A percentile compares a stretch with the other conserved stretches of the same genome.
These are phyloP conservation scores for Boletus sp. DNA, from an alignment of 768 basidiomycete species.

Conservation along the genomic window DNA sequence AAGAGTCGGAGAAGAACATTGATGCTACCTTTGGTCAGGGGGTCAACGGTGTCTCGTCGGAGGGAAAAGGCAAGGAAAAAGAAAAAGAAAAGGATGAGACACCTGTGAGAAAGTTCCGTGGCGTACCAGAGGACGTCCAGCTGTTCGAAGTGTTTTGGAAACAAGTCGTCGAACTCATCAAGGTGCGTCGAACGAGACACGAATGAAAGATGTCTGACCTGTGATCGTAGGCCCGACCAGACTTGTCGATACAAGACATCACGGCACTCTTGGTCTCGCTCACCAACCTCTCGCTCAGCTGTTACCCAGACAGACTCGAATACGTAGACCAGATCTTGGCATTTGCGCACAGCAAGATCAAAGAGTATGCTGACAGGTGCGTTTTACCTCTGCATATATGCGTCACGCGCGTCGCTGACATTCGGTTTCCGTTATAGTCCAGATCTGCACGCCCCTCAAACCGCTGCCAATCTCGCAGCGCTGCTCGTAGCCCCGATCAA, in stretches of 20 bases:
- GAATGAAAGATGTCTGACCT: not conserved
- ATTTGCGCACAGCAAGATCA: conserved; percentile 84
- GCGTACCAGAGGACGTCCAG: conserved; percentile 92
- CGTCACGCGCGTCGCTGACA: conserved; percentile 35
- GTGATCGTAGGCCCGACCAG: conserved; percentile 79
- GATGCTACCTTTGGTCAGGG: not conserved
- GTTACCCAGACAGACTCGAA: conserved; percentile 95
- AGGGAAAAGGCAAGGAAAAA: conserved; percentile 51
- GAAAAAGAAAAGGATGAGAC: conserved; percentile 60
- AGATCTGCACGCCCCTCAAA: conserved; percentile 85
- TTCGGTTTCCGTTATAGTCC: conserved; percentile 45
- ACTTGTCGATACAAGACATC: conserved; percentile 95
- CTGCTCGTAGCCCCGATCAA: conserved; percentile 93
- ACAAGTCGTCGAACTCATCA: conserved; percentile 94
- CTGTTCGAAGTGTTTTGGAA: conserved; percentile 99
- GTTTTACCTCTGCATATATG: not conserved
- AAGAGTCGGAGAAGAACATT: conserved; percentile 21
- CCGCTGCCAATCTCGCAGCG: conserved; percentile 85
- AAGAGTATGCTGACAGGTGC: conserved; percentile 80
- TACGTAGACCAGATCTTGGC: conserved; percentile 95
- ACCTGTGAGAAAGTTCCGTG: conserved; percentile 81
- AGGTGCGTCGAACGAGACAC: conserved; percentile 50
- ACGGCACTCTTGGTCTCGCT: conserved; percentile 95
- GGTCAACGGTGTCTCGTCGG: conserved; percentile 22
- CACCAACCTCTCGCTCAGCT: conserved; percentile 85